Evolutionary conservation across 202 grass and related monocot species (phyloP), one percentile per base, ranked within the genome.

Genomic region (Zoysia matrella): DNA sequence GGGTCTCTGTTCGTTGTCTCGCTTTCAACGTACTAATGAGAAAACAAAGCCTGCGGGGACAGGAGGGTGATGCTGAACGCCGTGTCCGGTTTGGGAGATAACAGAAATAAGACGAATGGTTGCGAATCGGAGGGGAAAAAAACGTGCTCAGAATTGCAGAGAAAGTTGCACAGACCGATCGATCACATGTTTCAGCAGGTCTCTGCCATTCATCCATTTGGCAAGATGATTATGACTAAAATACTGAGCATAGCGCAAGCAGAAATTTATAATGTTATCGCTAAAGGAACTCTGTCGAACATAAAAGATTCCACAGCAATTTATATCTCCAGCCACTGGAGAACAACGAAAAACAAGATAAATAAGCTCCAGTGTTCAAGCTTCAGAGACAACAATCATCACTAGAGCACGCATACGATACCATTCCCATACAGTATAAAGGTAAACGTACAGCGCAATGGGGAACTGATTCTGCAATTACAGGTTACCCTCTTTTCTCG

Each of bases 391-490:
- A 74, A 11, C 22, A 62, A 53, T 14, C 9, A 65, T 6, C 30
- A 52, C 50, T 49, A 80, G 39, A 51, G 45, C 11, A 76, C 5
- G 48, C 49, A 52, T 12, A 51, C 54, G 10, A 14, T 41, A 81
- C 6, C 49, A 60, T 0, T 67, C 5, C 47, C 56, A 13, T 50
- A 48, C 7, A n/a, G 61, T 7, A 55, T 36, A 36, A 45, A 79
- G 67, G 47, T 36, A 64, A 58, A 74, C 10, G 10, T 50, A 65
- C 72, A 66, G 16, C 87, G 77, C 67, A 51, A 82, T 67, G 75
- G 62, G 50, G 84, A 86, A 86, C 74, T 65, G 75, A 83, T 90
- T 86, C 88, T 86, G 79, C 63, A 66, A 47, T 10, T 2, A 69
- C 69, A n/a, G 55, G 50, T 51, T 55, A 1, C 67, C 60, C 2